Conservation (phyloP, 768 basidiomycete genomes). For the Rhizopogon salebrosus region DNA sequence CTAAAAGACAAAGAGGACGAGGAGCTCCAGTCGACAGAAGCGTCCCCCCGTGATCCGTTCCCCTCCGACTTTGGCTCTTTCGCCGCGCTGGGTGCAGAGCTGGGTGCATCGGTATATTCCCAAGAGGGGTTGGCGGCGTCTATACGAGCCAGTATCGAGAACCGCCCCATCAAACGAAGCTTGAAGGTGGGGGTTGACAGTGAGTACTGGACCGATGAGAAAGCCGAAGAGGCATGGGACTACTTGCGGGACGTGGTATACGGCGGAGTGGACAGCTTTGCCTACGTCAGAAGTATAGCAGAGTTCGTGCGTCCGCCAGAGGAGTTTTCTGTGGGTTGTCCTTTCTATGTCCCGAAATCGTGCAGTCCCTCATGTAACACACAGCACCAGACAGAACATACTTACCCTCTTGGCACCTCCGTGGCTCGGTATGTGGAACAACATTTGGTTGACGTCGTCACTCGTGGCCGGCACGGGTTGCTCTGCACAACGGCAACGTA, state of each 20-base stretch:
- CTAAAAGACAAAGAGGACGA: slow-evolving; percentile 47
- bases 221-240: slow-evolving; percentile 54
- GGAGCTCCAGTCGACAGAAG: slow-evolving; percentile 36
- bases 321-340: not conserved
- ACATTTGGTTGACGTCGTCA: slow-evolving; percentile 34
- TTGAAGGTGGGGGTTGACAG: slow-evolving; percentile 14
- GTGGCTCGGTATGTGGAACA: slow-evolving; percentile 37
- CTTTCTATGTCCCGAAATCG: too few species aligned
- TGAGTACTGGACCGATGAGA: slow-evolving; percentile 44
- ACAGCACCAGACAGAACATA: not conserved
- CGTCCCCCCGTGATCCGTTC: slow-evolving; percentile 46
- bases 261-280: slow-evolving; percentile 71
- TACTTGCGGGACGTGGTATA: slow-evolving; percentile 73
- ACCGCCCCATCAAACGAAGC: slow-evolving; percentile 14
- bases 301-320: slow-evolving; percentile 49
- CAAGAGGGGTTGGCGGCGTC: slow-evolving; percentile 26
- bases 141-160: slow-evolving; percentile 33
- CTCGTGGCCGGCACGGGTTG: slow-evolving; percentile 32
- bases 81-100: slow-evolving; percentile 33
- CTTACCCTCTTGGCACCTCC: slow-evolving; percentile 25
- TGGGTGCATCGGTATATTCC: slow-evolving; percentile 35
- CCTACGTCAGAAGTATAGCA: slow-evolving; percentile 72
- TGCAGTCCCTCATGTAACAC: not conserved
- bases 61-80: slow-evolving; percentile 61
- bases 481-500: not conserved